Conservation (phyloP, 768 basidiomycete species). For the Paxillus ammoniavirescens region DNA sequence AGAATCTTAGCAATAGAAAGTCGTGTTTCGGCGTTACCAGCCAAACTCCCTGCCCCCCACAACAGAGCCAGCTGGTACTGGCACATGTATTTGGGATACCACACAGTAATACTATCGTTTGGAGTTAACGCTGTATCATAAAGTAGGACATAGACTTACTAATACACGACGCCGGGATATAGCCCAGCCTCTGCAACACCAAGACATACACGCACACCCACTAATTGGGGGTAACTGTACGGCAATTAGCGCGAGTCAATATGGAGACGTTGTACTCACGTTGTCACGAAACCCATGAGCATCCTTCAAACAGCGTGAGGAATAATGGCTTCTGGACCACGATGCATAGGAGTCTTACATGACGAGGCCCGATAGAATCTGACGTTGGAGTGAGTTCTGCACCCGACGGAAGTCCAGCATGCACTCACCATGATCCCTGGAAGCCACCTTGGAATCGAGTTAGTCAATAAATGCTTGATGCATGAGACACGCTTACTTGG, state of each 20-base stretch:
- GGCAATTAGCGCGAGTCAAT: background rate
- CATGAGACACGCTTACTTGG: conserved; percentile 36
- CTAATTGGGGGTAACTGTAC: conserved; percentile 57
- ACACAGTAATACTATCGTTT: conserved; percentile 50
- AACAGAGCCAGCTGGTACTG: conserved; percentile 63
- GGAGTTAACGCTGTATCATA: background rate
- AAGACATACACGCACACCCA: conserved; percentile 55
- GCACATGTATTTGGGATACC: conserved; percentile 64
- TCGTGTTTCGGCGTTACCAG: conserved; percentile 32
- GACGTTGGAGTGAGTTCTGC: background rate
- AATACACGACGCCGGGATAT: conserved; percentile 74
- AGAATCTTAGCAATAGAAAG: background rate
- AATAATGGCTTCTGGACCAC: conserved; percentile 6
- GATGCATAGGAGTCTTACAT: conserved; percentile 36
- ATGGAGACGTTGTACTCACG: conserved; percentile 30
- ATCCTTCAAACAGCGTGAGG: conserved; percentile 37
- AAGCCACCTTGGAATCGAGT: conserved; percentile 46
- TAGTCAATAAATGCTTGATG: conserved; percentile 25
- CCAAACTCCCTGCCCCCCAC: conserved; percentile 62
- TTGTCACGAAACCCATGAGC: conserved; percentile 67
- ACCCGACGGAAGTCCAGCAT: background rate
- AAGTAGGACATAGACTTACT: conserved; percentile 39
- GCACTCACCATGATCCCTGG: conserved; percentile 59
- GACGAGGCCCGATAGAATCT: conserved; percentile 65
- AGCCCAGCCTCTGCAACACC: conserved; percentile 70